A percentile compares a stretch with the other conserved stretches of the same genome.
Evolutionary conservation across 164 flowering plant species (phyloP).

Genomic region (Dillenia suffruticosa): DNA sequence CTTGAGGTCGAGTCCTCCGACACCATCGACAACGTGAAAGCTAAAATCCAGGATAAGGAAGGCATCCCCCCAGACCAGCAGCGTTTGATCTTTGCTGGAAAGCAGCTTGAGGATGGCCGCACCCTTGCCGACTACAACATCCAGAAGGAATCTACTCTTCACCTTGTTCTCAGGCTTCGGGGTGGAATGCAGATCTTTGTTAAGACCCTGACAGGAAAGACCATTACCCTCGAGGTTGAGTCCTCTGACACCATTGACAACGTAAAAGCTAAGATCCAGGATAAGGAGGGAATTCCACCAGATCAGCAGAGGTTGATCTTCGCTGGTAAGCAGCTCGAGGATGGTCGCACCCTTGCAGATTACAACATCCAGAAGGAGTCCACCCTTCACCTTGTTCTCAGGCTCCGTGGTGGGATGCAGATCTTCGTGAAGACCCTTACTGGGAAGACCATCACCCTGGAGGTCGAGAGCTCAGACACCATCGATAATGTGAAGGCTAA

Average conservation of each 20-base stretch:
- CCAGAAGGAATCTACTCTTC: constrained; percentile 1
- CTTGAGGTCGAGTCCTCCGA: background rate
- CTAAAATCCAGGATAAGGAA: background rate
- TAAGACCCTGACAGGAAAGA: background rate
- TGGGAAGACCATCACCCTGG: constrained; percentile 3
- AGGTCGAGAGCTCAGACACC: background rate
- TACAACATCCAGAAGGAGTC: constrained; percentile 2
- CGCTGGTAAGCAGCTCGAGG: constrained; percentile 3
- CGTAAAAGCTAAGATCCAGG: background rate
- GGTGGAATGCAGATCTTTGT: constrained; percentile 1
- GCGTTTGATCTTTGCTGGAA: background rate
- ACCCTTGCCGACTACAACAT: background rate
- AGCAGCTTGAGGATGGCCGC: constrained; percentile 1
- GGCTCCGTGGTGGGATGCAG: background rate
- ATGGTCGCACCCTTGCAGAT: background rate
- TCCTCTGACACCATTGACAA: constrained; percentile 2
- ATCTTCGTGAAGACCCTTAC: background rate
- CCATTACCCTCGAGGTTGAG: background rate
- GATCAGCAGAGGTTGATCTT: constrained; percentile 1
- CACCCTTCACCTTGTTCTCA: background rate
- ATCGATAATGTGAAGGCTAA: constrained; percentile 2
- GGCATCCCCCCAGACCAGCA: constrained; percentile 1
- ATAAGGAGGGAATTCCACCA: background rate
- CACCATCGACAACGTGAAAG: constrained; percentile 1
- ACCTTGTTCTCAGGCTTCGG: background rate